Evolutionary conservation across 2,329 filamentous ascomycete species (phyloP), one percentile per base, ranked within the genome.

Genomic region (Fusarium zealandicum): DNA sequence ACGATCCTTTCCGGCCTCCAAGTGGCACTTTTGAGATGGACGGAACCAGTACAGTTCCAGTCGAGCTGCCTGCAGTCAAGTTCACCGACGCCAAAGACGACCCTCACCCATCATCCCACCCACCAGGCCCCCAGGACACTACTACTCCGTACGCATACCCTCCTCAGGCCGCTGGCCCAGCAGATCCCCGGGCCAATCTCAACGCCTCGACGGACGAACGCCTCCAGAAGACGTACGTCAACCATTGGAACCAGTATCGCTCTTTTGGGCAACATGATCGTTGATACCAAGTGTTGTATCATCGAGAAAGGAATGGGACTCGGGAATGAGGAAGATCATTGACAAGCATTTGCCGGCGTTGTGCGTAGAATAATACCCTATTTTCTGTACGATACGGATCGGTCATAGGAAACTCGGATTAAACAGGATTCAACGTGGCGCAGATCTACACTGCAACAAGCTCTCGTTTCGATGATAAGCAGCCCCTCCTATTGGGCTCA

Each of bases 11-110:
- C 42, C 65, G 53, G 12, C 69, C 71, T 7, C 54, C 51, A 13
- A 66, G 59, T 51, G 65, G 64, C 48, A 62, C 70, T n/a, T 74
- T 72, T 51, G 74, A 76, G 55, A 75, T 76, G 73, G 74, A 76
- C 49, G 73, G 66, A 18, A 69, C 69, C 7, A 67, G 61, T 22
- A 58, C 61, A 9, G 63, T 65, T 18, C 70, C 72, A 11, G 63
- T 69, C 12, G 73, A 76, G 57, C 64, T 76, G 27, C 72, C 74
- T 10, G 70, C 69, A 18, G 51, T 65, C 17, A 63, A 57, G 25
- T 51, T 53, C 45, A 41, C 35, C 37, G 31, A 46, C 45, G 27
- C 48, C 55, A 53, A 40, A 39, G 48, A 44, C 3, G 41, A 35
- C 14, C 22, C 22, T 39, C 55, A 20, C 16, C 35, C 37, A 28